Conservation (phyloP, 2,329 filamentous ascomycete species). For the Pleomassaria siparia region DNA sequence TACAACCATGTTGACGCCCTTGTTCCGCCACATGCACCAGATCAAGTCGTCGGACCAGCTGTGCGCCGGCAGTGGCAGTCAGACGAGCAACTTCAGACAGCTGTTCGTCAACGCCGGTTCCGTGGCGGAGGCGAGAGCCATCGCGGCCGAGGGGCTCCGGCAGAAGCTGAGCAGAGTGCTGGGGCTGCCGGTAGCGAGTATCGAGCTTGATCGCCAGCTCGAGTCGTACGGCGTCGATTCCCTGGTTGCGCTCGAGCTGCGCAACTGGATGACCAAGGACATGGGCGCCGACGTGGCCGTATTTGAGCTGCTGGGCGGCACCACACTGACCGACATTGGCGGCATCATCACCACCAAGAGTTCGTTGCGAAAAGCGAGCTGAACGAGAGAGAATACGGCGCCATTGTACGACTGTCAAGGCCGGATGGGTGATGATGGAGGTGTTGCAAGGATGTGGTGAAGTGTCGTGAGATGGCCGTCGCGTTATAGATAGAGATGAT, state of each 20-base stretch:
- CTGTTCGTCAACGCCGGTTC: background rate
- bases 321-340: background rate
- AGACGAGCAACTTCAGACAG: background rate
- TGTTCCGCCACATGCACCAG: background rate
- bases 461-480: too few species aligned
- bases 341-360: background rate
- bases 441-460: too few species aligned
- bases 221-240: background rate
- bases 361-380: background rate
- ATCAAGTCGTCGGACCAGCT: background rate
- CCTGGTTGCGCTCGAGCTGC: background rate
- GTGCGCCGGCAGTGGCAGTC: too few species aligned
- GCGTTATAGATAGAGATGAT: too few species aligned
- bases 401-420: too few species aligned
- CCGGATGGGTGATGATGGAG: too few species aligned
- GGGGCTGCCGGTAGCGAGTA: background rate
- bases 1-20: too few species aligned
- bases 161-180: background rate
- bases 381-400: too few species aligned
- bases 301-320: conserved; percentile 1
- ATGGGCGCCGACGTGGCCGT: background rate
- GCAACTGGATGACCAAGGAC: background rate
- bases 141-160: background rate
- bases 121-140: background rate
- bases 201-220: background rate